These are phyloP conservation scores for Boletus sp. DNA, from an alignment of 768 basidiomycete species.

Conservation along the genomic window DNA sequence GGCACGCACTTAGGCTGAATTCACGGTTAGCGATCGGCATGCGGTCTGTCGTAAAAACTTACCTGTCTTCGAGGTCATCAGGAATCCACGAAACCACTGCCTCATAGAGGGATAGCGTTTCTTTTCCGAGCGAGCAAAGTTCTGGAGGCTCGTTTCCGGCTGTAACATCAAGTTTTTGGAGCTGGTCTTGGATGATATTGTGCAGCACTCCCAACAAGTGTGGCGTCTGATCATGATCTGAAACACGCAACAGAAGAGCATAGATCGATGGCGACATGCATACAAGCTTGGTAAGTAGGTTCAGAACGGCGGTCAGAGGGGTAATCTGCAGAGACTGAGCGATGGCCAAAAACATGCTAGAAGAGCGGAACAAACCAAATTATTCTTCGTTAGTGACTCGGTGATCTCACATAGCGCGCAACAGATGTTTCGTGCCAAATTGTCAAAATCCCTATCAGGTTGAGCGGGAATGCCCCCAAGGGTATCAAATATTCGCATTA, in stretches of 20 bases:
- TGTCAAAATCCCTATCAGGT: slow-evolving; percentile 18
- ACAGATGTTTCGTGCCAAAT: slow-evolving; percentile 30
- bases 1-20: slow-evolving; percentile 39
- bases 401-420: slow-evolving; percentile 42
- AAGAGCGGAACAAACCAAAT: slow-evolving; percentile 39
- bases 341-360: neutral
- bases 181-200: slow-evolving; percentile 40
- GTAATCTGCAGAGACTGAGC: slow-evolving; percentile 36
- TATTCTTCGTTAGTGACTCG: slow-evolving; percentile 33
- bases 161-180: slow-evolving; percentile 35
- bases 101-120: slow-evolving; percentile 51
- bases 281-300: slow-evolving; percentile 48
- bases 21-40: neutral
- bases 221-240: slow-evolving; percentile 28
- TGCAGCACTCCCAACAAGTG: slow-evolving; percentile 41
- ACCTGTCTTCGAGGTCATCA: slow-evolving; percentile 42
- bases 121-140: slow-evolving; percentile 36
- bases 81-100: slow-evolving; percentile 48
- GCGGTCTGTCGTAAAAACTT: slow-evolving; percentile 1
- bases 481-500: slow-evolving; percentile 36
- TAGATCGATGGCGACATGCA: slow-evolving; percentile 50
- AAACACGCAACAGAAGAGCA: slow-evolving; percentile 32
- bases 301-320: slow-evolving; percentile 50
- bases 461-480: slow-evolving; percentile 27
- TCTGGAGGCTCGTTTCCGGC: slow-evolving; percentile 23